These are phyloP conservation scores for Eleusine coracana DNA, from an alignment of 176 grass and related monocot species.

Conservation along the genomic window DNA sequence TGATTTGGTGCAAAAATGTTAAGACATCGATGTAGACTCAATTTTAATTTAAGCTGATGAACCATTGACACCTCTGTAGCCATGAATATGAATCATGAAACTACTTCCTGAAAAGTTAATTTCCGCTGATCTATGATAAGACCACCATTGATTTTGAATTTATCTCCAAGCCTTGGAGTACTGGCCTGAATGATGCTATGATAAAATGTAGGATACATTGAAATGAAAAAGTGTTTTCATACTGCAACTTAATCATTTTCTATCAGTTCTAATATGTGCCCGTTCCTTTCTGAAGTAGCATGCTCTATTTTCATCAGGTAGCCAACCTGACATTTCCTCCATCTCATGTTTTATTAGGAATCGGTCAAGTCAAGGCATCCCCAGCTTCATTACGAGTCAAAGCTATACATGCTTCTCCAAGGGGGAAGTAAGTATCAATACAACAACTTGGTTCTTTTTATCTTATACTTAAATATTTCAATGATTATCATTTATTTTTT, in stretches of 20 bases:
- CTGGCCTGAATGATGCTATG: conserved; percentile 13
- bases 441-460: not conserved
- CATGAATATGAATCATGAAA: not conserved
- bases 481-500: conserved; percentile 27
- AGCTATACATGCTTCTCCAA: conserved; percentile 93
- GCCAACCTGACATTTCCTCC: conserved; percentile 13
- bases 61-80: not conserved
- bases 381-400: conserved; percentile 91
- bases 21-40: not conserved
- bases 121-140: not conserved
- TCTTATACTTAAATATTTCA: not conserved
- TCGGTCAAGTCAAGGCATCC: conserved; percentile 92
- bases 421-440: conserved; percentile 75
- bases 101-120: conserved; percentile 2
- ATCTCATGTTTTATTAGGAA: conserved; percentile 63
- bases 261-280: not conserved
- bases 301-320: conserved; percentile 29
- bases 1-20: not conserved
- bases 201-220: not conserved
- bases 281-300: not conserved
- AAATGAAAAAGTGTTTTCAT: conserved; percentile 1
- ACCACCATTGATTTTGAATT: not conserved
- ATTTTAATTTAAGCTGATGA: conserved; percentile 5
- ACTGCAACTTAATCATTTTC: not conserved
- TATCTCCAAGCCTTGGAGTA: conserved; percentile 7